These are phyloP conservation scores for Triticum aestivum DNA, from an alignment of 176 grass and related monocot genomes.

Conservation along the genomic window IWGSC_CS_RefSeq_v2.1 NC_057797.1:38652518-38653017, in stretches of 20 bases:
- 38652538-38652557: neutral
- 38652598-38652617: neutral
- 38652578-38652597: neutral
- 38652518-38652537: neutral
- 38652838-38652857: neutral
- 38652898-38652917: neutral
- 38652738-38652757: neutral
- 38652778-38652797: neutral
- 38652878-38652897: neutral
- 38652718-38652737: neutral
- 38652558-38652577: neutral
- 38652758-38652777: neutral
- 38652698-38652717: neutral
- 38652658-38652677: neutral
- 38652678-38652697: neutral
- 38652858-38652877: neutral
- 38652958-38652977: neutral
- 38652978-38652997: neutral
- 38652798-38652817: neutral
- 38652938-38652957: neutral
- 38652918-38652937: neutral
- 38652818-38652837: neutral
- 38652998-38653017: neutral
- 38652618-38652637: neutral
- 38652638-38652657: neutral